Conservation (phyloP, 179 eudicot genomes). For the Monotropa hypopitys region DNA sequence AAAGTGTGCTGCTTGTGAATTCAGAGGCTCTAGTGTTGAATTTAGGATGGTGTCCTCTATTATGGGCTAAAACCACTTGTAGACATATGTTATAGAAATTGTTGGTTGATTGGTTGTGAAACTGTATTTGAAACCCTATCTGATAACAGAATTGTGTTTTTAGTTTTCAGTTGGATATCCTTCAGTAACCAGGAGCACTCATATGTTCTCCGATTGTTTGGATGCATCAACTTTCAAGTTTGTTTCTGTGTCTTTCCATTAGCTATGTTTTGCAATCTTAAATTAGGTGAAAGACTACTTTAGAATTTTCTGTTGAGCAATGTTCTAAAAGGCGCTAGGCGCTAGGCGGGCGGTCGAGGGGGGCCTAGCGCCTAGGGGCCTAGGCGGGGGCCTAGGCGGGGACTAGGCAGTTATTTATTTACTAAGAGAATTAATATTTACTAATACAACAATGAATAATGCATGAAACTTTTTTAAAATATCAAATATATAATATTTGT, state of each 20-base stretch:
- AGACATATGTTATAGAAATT: no score
- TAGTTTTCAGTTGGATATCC: neutral
- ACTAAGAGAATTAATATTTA: no score
- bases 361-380: no score
- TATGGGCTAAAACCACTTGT: neutral
- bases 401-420: no score
- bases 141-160: neutral
- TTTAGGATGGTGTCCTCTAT: neutral
- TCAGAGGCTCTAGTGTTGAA: neutral
- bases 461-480: no score
- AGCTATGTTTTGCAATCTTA: neutral
- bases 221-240: neutral
- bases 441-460: no score
- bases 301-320: neutral
- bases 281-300: neutral
- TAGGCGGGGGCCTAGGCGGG: no score
- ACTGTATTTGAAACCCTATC: neutral
- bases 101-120: neutral
- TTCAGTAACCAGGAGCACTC: neutral
- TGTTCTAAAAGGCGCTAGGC: no score
- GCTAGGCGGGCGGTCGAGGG: no score
- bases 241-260: neutral
- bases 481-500: no score
- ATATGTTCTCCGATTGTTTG: neutral
- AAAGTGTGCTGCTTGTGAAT: neutral